Evolutionary conservation across 495 filamentous ascomycete genomes (phyloP).

Genomic region (Aspergillus bridgeri): DNA sequence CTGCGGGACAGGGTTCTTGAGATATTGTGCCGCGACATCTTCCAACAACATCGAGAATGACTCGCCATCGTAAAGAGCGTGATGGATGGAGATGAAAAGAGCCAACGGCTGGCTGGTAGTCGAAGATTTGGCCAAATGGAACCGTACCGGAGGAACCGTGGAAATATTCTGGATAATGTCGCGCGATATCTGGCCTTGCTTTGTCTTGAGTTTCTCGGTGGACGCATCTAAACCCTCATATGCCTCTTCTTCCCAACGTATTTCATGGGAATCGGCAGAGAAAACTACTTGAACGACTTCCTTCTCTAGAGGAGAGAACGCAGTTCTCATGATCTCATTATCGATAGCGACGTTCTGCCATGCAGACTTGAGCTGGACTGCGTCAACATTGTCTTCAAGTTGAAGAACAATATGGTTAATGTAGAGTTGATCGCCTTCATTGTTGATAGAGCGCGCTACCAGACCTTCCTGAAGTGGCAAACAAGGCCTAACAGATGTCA

Average conservation of each 20-base stretch:
- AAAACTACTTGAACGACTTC: conserved; percentile 67
- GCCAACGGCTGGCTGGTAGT: conserved; percentile 13
- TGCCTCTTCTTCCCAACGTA: conserved; percentile 21
- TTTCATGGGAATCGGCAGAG: conserved; percentile 10
- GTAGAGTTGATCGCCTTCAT: conserved; percentile 58
- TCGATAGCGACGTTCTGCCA: conserved; percentile 50
- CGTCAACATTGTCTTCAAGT: conserved; percentile 48
- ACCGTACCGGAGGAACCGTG: conserved; percentile 23
- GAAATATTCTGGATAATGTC: conserved; percentile 27
- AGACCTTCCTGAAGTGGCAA: conserved; percentile 77
- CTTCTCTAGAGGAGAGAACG: conserved; percentile 52
- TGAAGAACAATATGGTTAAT: conserved; percentile 73
- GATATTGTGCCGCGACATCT: conserved; percentile 45
- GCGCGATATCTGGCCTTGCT: conserved; percentile 15
- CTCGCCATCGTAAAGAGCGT: conserved; percentile 84
- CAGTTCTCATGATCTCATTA: conserved; percentile 65
- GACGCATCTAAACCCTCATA: conserved; percentile 17
- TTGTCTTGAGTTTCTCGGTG: conserved; percentile 1
- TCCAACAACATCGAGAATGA: conserved; percentile 67
- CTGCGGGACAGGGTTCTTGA: conserved; percentile 6
- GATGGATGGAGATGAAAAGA: conserved; percentile 40
- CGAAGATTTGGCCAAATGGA: conserved; percentile 17
- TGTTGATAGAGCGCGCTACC: conserved; percentile 67
- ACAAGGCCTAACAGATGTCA: conserved; percentile 29
- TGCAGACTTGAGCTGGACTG: conserved; percentile 49